phyloP scores from a whole-genome alignment of 768 basidiomycete species.

The Lentinula lateritia region DNA sequence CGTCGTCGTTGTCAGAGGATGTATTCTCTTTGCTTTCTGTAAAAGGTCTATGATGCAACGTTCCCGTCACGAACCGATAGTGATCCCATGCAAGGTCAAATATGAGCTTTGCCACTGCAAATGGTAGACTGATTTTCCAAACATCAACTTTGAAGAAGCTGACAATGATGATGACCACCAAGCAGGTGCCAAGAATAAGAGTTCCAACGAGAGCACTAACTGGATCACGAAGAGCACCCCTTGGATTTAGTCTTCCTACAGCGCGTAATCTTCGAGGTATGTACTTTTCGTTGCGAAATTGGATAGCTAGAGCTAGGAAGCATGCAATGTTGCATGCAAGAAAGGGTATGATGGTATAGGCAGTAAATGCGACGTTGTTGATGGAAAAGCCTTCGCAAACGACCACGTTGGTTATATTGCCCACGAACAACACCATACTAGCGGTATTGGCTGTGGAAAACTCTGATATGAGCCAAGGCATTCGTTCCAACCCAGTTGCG shows the following conservation, averaged over 20 bases:
- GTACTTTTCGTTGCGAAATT: slow-evolving; percentile 52
- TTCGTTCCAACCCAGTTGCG: slow-evolving; percentile 50
- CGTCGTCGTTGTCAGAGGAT: neutral
- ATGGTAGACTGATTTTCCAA: slow-evolving; percentile 82
- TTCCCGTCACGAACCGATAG: slow-evolving; percentile 31
- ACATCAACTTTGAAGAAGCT: slow-evolving; percentile 75
- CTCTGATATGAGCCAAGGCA: slow-evolving; percentile 69
- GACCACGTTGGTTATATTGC: slow-evolving; percentile 93
- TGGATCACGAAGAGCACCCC: slow-evolving; percentile 66
- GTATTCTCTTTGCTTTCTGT: slow-evolving; percentile 14
- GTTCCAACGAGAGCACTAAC: slow-evolving; percentile 74
- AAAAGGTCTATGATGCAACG: slow-evolving; percentile 16
- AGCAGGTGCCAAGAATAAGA: slow-evolving; percentile 55
- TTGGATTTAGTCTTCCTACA: slow-evolving; percentile 38
- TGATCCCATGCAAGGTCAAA: slow-evolving; percentile 63
- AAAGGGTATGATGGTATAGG: slow-evolving; percentile 80
- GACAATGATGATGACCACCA: slow-evolving; percentile 68
- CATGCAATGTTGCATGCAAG: slow-evolving; percentile 61
- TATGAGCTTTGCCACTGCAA: slow-evolving; percentile 64
- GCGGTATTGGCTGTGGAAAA: slow-evolving; percentile 80
- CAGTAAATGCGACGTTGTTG: slow-evolving; percentile 74
- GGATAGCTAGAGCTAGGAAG: slow-evolving; percentile 49
- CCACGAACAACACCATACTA: slow-evolving; percentile 71
- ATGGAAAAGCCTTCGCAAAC: slow-evolving; percentile 82
- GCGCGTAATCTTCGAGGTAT: slow-evolving; percentile 43